Evolutionary conservation across 345 rosid genomes (phyloP).

Genomic region (Dipteronia dyeriana): DNA sequence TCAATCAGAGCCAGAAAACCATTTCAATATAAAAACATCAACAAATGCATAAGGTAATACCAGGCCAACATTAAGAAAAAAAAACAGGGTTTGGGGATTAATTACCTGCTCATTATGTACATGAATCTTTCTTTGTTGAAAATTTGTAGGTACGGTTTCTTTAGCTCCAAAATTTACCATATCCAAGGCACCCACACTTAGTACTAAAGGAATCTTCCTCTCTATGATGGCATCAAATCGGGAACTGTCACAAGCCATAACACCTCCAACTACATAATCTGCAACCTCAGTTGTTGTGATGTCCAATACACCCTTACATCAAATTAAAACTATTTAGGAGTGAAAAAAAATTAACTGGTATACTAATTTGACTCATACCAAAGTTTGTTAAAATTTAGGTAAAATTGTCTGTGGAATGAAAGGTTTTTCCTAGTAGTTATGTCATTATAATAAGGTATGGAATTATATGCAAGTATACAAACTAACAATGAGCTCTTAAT

Average conservation of each 20-base stretch:
- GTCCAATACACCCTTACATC: constrained; percentile 75
- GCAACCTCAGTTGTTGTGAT: constrained; percentile 95
- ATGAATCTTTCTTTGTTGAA: constrained; percentile 68
- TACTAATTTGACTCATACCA: background rate
- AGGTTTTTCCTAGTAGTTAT: background rate
- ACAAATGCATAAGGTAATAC: background rate
- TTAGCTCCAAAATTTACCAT: constrained; percentile 90
- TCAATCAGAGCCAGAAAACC: background rate
- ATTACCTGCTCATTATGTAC: constrained; percentile 83
- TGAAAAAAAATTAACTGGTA: background rate
- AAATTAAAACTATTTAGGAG: constrained; percentile 1
- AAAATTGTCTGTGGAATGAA: background rate
- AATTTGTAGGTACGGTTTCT: constrained; percentile 68
- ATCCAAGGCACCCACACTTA: constrained; percentile 92
- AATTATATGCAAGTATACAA: background rate
- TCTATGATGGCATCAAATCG: constrained; percentile 78
- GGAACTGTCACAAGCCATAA: constrained; percentile 88
- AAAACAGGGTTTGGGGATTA: constrained; percentile 2
- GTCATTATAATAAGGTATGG: background rate
- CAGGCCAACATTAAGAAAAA: background rate
- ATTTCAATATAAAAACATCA: background rate
- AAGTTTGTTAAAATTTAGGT: background rate
- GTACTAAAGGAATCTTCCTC: constrained; percentile 78
- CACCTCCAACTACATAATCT: constrained; percentile 88
- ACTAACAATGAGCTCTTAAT: background rate